Evolutionary conservation across 2,329 filamentous ascomycete genomes (phyloP), one percentile per base, ranked within the genome.

Genomic region (Penicillium sp.): DNA sequence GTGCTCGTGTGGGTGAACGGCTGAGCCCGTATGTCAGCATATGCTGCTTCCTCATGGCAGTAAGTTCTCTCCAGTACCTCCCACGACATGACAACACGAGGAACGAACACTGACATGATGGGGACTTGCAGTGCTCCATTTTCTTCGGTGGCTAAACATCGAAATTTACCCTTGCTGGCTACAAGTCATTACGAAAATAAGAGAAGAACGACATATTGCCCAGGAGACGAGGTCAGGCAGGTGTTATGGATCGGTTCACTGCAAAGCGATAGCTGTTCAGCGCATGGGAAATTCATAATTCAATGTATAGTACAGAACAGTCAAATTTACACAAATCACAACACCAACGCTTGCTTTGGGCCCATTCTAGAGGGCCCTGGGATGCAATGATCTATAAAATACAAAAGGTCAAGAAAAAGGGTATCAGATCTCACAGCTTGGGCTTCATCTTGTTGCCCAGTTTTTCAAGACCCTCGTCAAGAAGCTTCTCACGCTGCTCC

Each of bases 1-100:
- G 86, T 58, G 94, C 94, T 21, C 82, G 94, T 59, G 86, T 99
- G 69, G 94, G 94, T 30, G 94, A 99, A 78, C 80, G 94, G 58
- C 72, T 99, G 61, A 97, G 91, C 71, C 94, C 94, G 34, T 97
- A 97, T 73, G 90, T 99, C 65, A 95, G 91, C 77, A 79, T 97
- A 70, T 95, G 91, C 72, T 97, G 93, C 71, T 80, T 97, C 26
- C 75, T 91, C 64, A 97, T 99, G 92, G 94, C 94, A 60, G 94
- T 97, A 71, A 75, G 83, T 78, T 46, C 33, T 26, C 34, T 18
- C 18, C 23, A 12, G 18, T 12, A 40, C 26, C 2, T 30, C 30
- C 30, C 18, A 9, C 4, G 44, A n/a, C 41, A 7, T 23, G 26
- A 10, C 32, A 54, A 29, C 52, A 23, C 17, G 20, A 26, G 7